Evolutionary conservation across 2,329 filamentous ascomycete species (phyloP), one percentile per base, ranked within the genome.

Genomic region (Microcera coccophila): DNA sequence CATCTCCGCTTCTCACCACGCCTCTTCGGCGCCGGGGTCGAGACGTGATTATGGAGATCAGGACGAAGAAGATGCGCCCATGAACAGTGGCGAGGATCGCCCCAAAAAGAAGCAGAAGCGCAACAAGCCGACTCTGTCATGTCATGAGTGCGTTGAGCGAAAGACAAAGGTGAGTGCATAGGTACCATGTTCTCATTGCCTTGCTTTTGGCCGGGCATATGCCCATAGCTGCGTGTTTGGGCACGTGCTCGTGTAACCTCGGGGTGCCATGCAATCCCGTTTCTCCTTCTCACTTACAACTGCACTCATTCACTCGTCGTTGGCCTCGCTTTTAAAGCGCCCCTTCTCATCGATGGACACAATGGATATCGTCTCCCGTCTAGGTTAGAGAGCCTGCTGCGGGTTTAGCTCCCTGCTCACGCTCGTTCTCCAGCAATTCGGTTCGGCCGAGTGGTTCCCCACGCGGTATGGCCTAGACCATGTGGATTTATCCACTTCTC

Each of bases 81-180:
- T 50, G 9, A 53, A 54, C 43, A 45, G 42, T 44, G 57, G 49
- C n/a, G 62, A 63, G 26, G 65, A 70, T 33, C 74, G 70, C n/a
- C 60, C 69, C 10, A 75, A 69, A 63, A 87, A 86, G 70, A 88
- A 85, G 67, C 86, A 90, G 68, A 90, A 86, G 70, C 79, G 87
- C 36, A 91, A 91, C 67, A 91, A 91, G 64, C 87, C 87, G 3
- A 90, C 86, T 1, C 62, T 90, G 49, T 88, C 84, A 37, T 90
- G 87, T 58, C 78, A 82, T 48, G 85, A 89, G 62, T 91, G 87
- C 59, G 87, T 90, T 17, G 85, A 89, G 66, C 74, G 86, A 53
- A 90, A 90, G 68, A 90, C 86, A 18, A 90, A 88, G 74, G 84
- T 84, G 62, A 52, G 75, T 66, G 21, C 21, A 39, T 19, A n/a